These are phyloP conservation scores for Botrytis byssoidea DNA, from an alignment of 2,329 filamentous ascomycete species.

Conservation along the genomic window DNA sequence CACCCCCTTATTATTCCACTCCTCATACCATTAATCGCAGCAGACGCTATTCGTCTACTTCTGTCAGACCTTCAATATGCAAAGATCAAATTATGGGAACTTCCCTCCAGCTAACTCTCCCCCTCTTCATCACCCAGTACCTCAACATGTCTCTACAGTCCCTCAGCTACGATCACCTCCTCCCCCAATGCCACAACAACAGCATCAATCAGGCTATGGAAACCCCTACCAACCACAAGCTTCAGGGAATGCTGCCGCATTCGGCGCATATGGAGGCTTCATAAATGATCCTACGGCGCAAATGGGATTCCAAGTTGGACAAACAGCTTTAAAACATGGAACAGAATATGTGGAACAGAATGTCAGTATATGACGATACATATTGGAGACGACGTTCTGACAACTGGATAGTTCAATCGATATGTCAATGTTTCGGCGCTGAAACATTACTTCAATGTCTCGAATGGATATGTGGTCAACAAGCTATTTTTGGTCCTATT, in stretches of 20 bases:
- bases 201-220: conserved; percentile 63
- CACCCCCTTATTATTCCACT: neutral
- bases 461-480: conserved; percentile 92
- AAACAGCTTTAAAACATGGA: conserved; percentile 85
- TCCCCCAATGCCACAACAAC: conserved; percentile 69
- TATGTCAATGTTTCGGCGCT: conserved; percentile 91
- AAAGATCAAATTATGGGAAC: conserved; percentile 79
- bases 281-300: conserved; percentile 95
- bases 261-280: conserved; percentile 81
- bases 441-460: conserved; percentile 99
- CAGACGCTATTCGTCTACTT: neutral
- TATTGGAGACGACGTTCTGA: conserved; percentile 23
- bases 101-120: conserved; percentile 69
- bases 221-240: conserved; percentile 70
- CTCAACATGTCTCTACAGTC: conserved; percentile 97
- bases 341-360: conserved; percentile 96
- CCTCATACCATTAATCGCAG: neutral
- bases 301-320: conserved; percentile 90
- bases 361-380: conserved; percentile 48
- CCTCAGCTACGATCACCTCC: conserved; percentile 94
- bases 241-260: conserved; percentile 49
- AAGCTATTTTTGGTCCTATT: conserved; percentile 94
- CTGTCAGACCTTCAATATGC: conserved; percentile 57
- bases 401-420: conserved; percentile 58
- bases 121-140: conserved; percentile 93